A percentile compares a stretch with the other conserved stretches of the same genome.
Conservation (phyloP, 108 stramenopile species). For the Cyclostephanos tholiformis region DNA sequence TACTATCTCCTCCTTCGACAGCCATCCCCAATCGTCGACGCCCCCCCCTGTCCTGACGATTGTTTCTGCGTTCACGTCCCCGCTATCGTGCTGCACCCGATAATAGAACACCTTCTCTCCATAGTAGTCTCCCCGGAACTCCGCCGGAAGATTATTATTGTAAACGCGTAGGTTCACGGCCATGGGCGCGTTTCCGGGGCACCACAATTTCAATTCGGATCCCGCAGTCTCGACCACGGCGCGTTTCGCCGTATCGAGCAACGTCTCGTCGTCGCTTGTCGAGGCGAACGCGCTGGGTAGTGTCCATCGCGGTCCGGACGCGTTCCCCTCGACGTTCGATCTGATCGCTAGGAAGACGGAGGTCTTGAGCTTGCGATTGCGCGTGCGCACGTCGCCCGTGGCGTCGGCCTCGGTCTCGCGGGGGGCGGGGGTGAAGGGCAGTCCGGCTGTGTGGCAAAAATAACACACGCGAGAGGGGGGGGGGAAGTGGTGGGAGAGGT, state of each 20-base stretch:
- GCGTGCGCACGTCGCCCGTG: constrained; percentile 63
- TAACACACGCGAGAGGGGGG: neutral
- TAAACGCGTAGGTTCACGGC: constrained; percentile 62
- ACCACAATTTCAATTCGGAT: constrained; percentile 59
- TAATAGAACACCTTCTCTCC: constrained; percentile 85
- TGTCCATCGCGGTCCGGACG: constrained; percentile 48
- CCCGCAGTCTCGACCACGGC: constrained; percentile 47
- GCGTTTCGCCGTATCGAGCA: constrained; percentile 63
- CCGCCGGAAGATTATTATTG: constrained; percentile 40
- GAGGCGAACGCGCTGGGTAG: constrained; percentile 64
- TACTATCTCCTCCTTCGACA: constrained; percentile 70
- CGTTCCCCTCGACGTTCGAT: constrained; percentile 31
- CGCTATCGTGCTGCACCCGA: constrained; percentile 71
- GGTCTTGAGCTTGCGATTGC: constrained; percentile 71
- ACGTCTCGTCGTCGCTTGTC: constrained; percentile 49
- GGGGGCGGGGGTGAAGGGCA: constrained; percentile 76
- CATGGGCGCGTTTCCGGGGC: constrained; percentile 67
- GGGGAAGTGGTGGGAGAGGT: neutral
- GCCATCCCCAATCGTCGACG: constrained; percentile 75
- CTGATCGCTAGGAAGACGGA: constrained; percentile 69
- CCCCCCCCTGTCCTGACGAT: constrained; percentile 22
- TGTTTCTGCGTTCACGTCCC: constrained; percentile 43
- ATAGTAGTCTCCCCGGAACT: constrained; percentile 49
- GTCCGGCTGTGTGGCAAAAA: constrained; percentile 25
- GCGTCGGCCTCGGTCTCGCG: constrained; percentile 84